Conservation (phyloP, 1,284 basidiomycete genomes). For the Tausonia pullulans region DNA sequence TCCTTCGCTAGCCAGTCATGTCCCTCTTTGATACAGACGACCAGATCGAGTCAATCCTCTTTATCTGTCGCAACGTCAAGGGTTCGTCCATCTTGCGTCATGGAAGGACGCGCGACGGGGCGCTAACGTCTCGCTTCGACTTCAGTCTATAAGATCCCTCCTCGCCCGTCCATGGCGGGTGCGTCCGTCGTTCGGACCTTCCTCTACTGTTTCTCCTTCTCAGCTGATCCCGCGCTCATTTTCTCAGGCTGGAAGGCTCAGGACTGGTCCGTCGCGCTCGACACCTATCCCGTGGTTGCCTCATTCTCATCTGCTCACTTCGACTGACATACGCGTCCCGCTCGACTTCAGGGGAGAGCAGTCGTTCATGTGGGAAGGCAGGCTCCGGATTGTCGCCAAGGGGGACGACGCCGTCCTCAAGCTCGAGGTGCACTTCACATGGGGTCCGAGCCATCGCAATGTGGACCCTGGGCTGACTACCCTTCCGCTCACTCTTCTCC, state of each 20-base stretch:
- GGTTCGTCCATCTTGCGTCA: slow-evolving; percentile 24
- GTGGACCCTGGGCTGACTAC: background rate
- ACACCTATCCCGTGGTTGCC: no score
- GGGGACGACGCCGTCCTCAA: slow-evolving; percentile 31
- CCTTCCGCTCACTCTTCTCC: background rate
- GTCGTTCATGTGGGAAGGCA: slow-evolving; percentile 35
- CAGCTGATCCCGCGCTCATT: no score
- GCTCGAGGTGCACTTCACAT: slow-evolving; percentile 27
- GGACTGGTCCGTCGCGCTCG: background rate
- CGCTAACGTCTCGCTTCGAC: background rate
- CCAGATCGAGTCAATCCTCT: slow-evolving; percentile 35
- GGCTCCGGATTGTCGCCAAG: slow-evolving; percentile 32
- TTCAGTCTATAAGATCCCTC: slow-evolving; percentile 36
- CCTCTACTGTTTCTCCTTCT: no score
- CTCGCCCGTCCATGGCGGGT: slow-evolving; percentile 27
- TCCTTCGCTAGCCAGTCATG: background rate
- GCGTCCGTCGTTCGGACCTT: no score
- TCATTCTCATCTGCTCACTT: background rate
- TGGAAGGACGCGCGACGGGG: background rate
- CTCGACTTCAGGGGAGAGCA: slow-evolving; percentile 32
- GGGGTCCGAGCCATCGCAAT: background rate
- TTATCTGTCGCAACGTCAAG: slow-evolving; percentile 35
- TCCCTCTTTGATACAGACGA: slow-evolving; percentile 27
- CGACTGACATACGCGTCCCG: background rate
- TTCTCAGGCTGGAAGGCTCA: slow-evolving; percentile 32